Evolutionary conservation across 805 yeast species (phyloP), one percentile per base, ranked within the genome.

Genomic region (Candida koratica): DNA sequence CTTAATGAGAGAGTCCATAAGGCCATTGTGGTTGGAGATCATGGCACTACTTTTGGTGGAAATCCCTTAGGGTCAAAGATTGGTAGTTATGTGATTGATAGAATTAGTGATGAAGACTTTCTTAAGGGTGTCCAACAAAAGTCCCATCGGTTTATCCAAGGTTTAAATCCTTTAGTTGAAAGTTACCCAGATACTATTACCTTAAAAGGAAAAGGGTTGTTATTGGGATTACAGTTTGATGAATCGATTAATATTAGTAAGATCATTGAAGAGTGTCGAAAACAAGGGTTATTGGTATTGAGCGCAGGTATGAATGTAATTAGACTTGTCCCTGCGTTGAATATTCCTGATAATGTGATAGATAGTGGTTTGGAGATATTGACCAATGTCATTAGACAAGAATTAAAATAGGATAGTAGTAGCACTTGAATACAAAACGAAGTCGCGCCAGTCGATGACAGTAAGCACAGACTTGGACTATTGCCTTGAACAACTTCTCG

Each of bases 41-140:
- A 90, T 56, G 98, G 98, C 38, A 90, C 97, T 3, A 90, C 98
- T 0, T 90, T 83, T 55, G 97, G 98, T 45, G 98, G 98, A 38
- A 93, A 93, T 59, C 97, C 97, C 37, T 67, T 93, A 44, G 97
- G 88, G 4, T 72, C 90, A 23, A 77, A 89, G 44, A 75, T 93
- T 33, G 96, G 88, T 4, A 65, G 71, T 28, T 80, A 83, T 52
- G 95, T 93, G 10, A 61, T 93, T 16, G 79, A 73, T 36, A 73
- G 77, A 48, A 71, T 93, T 28, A 71, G 87, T 10, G 62, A 81
- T 32, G 60, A 68, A 4, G 71, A 66, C 13, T 81, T 93, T 46
- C 69, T 86, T 49, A 53, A 60, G 6, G 58, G 68, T 8, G 96
- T 93, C 14, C 63, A 65, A 13, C 55, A 60, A 27, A 82, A 84